Base-by-base conservation (phyloP, 441 rosid species). In the Gossypium schwendimanii region DNA sequence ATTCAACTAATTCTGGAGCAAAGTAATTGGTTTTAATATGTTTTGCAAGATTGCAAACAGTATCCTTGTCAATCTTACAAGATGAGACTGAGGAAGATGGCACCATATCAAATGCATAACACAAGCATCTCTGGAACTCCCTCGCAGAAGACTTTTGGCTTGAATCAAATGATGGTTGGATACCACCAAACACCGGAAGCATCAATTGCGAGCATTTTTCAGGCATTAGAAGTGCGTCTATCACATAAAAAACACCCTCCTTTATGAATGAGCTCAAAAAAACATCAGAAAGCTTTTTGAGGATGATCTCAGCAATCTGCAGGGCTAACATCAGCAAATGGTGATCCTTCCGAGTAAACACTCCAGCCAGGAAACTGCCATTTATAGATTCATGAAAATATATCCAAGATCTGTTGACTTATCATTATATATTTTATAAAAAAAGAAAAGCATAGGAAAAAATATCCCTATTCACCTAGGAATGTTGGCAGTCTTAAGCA, bases 291-390 rank as follows among this genome's bases (percentile, higher is more conserved):
- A 77, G 84, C 88, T 91, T 96, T 81, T 85, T 88, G 75, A 96
- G 85, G 73, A 89, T 81, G 69, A 81, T 87, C 76, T 96, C 94
- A 26, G 89, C 83, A 76, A 93, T 86, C 80, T 86, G 86, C 53
- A 96, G 84, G 33, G 94, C 94, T 76, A 89, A 83, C 71, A 90
- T 80, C 66, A 93, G 76, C 61, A 93, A 84, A 79, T 96, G 99
- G 61, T 83, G 84, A 84, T 96, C 97, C 85, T 91, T 91, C 81
- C 97, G 85, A 62, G 94, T 84, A 77, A 91, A 81, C 63, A 93
- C 91, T 4, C 97, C 98, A 71, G 97, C 97, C 86, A 96, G 80
- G 76, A 96, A 94, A 77, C 99, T 96, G 90, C 77, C 79, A 76
- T 71, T 78, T 68, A 73, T 75, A 78, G 62, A 39, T 14, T 18